Evolutionary conservation across 2,329 filamentous ascomycete species (phyloP).

Genomic region (Microdochium trichocladiopsis): DNA sequence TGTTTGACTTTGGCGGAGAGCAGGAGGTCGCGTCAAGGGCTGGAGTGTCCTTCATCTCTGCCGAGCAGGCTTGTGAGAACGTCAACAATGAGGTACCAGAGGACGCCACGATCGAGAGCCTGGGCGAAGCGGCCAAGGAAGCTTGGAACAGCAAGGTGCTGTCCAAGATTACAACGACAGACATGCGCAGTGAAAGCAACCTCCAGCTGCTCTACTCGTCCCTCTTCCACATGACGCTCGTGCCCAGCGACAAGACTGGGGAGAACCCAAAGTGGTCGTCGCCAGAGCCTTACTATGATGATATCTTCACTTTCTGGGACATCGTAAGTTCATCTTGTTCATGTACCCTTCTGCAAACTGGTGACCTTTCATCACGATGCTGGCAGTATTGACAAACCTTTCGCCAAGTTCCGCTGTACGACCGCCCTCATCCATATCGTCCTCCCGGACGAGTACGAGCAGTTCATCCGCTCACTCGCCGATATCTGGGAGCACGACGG

Average conservation of each 20-base stretch:
- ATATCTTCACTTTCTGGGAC: slow-evolving; percentile 66
- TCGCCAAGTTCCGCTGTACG: slow-evolving; percentile 48
- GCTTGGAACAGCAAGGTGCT: slow-evolving; percentile 58
- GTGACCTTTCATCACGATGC: too few relatives aligned
- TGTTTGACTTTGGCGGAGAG: slow-evolving; percentile 44
- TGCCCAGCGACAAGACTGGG: slow-evolving; percentile 63
- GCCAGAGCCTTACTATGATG: slow-evolving; percentile 62
- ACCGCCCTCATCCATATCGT: slow-evolving; percentile 59
- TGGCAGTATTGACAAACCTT: too few relatives aligned
- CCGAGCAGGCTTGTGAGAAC: slow-evolving; percentile 50
- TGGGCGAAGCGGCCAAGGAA: slow-evolving; percentile 38
- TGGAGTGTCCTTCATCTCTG: slow-evolving; percentile 62
- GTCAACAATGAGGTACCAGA: slow-evolving; percentile 48
- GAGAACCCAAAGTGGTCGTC: slow-evolving; percentile 63
- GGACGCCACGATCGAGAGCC: slow-evolving; percentile 29
- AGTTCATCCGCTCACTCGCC: slow-evolving; percentile 59
- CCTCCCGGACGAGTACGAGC: slow-evolving; percentile 55
- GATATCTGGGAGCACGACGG: slow-evolving; percentile 61
- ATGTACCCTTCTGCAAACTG: not conserved
- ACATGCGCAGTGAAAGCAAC: slow-evolving; percentile 42
- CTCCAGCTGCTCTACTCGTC: slow-evolving; percentile 59
- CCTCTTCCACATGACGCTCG: slow-evolving; percentile 62
- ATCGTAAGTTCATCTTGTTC: slow-evolving; percentile 14
- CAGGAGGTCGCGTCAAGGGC: slow-evolving; percentile 47
- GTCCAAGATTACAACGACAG: slow-evolving; percentile 54